Evolutionary conservation across 2,329 filamentous ascomycete species (phyloP), one percentile per base, ranked within the genome.

Genomic region (Monilinia polystroma): DNA sequence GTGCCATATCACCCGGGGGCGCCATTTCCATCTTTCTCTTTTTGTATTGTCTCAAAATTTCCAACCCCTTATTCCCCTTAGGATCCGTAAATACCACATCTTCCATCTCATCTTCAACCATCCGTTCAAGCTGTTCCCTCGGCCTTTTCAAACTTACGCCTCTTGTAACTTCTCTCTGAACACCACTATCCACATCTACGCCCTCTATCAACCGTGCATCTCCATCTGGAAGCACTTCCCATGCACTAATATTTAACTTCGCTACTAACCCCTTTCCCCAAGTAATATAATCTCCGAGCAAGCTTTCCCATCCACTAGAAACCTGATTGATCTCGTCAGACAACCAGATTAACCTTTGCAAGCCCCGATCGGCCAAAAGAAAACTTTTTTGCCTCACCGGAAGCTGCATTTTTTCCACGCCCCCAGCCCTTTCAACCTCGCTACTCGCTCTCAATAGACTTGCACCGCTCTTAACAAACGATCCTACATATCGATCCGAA

Each of bases 401-500:
- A 6, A 51, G 23, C 49, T 20, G 3, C 29, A 60, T 20, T 1
- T 38, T 49, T 23, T 60, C 45, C n/a, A 51, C 29, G 2, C 43
- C 45, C 8, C 58, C 58, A 6, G n/a, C 29, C 12, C 3, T 60
- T 3, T 23, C 29, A 6, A 16, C 8, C 38, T 51, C 29, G 38
- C 45, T 51, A 26, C 8, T 60, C 1, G 58, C 45, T 4, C 3
- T 0, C 45, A 60, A 32, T 29, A 60, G 18, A 6, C 11, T 26
- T 20, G 58, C 58, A 4, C 43, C 45, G 35, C 58, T 51, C 8
- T 60, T 60, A 2, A 49, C 58, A 60, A 60, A 60, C n/a, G 58
- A 60, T 16, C 58, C 58, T 2, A 20, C 4, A 7, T 51, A 60
- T 23, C 47, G 47, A 23, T 51, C n/a, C 1, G 58, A 49, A 18